A percentile compares a stretch with the other conserved stretches of the same genome.
These are phyloP conservation scores for Pseudogymnoascus sp. DNA, from an alignment of 2,329 filamentous ascomycete species.

Conservation along the genomic window DNA sequence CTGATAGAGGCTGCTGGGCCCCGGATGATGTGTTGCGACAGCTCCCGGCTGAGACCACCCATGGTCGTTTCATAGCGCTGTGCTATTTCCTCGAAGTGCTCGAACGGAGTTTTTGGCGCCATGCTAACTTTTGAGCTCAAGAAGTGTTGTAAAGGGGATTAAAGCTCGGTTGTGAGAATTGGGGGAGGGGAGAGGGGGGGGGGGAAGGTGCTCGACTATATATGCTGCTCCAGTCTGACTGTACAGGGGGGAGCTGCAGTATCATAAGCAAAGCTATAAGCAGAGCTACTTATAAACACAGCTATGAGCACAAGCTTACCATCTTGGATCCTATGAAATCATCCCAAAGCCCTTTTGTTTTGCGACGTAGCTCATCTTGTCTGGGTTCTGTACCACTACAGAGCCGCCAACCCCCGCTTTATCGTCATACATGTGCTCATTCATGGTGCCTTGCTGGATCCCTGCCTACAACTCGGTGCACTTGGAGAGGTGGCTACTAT, in stretches of 20 bases:
- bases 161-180: not conserved
- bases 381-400: not conserved
- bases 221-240: not conserved
- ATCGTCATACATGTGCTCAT: not conserved
- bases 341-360: not conserved
- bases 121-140: not conserved
- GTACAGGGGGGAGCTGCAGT: not conserved
- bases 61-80: slow-evolving; percentile 15
- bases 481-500: not conserved
- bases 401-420: not conserved
- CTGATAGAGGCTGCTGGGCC: not conserved
- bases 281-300: not conserved
- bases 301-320: not conserved
- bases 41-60: slow-evolving; percentile 17
- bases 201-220: not conserved
- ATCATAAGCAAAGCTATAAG: not conserved
- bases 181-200: not conserved
- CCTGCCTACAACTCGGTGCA: not conserved
- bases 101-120: not conserved
- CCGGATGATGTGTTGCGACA: slow-evolving; percentile 13
- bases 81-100: slow-evolving; percentile 12
- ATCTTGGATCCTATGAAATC: not conserved
- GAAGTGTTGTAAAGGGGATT: not conserved
- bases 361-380: not conserved
- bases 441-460: not conserved